A percentile compares a stretch with the other conserved stretches of the same genome.
Evolutionary conservation across 805 yeast species (phyloP).

Genomic region (Metschnikowia koreensis): DNA sequence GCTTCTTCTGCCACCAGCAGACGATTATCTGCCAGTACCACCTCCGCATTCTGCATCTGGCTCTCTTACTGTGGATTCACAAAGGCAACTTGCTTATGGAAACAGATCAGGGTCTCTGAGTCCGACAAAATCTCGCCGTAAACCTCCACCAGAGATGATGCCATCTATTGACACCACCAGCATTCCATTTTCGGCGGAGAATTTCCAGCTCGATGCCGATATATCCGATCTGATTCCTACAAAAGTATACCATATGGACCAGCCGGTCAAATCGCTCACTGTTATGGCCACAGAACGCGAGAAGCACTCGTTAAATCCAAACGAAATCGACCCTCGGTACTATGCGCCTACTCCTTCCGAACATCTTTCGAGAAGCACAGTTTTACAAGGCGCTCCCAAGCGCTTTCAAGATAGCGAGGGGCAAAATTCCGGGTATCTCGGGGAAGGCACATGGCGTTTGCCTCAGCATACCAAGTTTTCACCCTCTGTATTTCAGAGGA

Average conservation of each 20-base stretch:
- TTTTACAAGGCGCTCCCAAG: constrained; percentile 23
- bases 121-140: constrained; percentile 10
- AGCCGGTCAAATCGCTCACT: constrained; percentile 33
- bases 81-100: not conserved
- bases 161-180: constrained; percentile 19
- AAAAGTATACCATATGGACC: constrained; percentile 34
- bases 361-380: constrained; percentile 26
- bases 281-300: constrained; percentile 15
- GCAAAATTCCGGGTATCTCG: constrained; percentile 39
- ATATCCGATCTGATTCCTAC: constrained; percentile 31
- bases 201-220: constrained; percentile 35
- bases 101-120: constrained; percentile 5
- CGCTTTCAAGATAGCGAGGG: constrained; percentile 27
- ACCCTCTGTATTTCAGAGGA: constrained; percentile 36
- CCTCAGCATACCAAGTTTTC: constrained; percentile 24
- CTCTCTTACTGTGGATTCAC: not conserved
- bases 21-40: constrained; percentile 14
- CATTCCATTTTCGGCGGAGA: constrained; percentile 44
- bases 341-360: constrained; percentile 52
- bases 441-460: constrained; percentile 33
- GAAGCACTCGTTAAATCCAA: constrained; percentile 11
- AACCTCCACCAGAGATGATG: constrained; percentile 18
- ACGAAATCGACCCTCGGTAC: constrained; percentile 31
- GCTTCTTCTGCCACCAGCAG: not conserved
- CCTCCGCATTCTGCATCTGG: constrained; percentile 23